Evolutionary conservation across 2,329 filamentous ascomycete species (phyloP), one percentile per base, ranked within the genome.

Genomic region (Aspergillus hortae): DNA sequence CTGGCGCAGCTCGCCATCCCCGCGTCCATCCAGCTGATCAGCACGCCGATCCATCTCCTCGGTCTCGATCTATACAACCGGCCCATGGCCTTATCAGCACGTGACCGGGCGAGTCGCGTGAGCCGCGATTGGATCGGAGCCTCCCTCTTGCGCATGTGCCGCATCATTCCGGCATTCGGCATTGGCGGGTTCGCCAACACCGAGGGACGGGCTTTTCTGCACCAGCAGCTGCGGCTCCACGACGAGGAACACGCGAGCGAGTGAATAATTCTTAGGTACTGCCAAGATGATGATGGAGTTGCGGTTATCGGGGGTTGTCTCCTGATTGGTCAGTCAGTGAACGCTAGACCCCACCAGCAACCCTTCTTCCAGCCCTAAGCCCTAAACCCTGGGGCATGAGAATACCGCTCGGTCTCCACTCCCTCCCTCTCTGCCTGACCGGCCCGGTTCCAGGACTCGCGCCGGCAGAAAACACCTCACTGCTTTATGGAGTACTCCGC

Each of bases 111-210:
- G 67, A 64, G 70, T 0, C 80, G 82, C 45, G 81, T 96, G 12
- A 76, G 81, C 54, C 78, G 81, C 58, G 90, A 94, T 66, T 95
- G 90, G 88, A 75, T 80, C 10, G 79, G 87, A 53, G 92, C 88
- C 66, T 82, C 84, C 9, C 68, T 82, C 21, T 89, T 90, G 12
- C 77, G 91, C 56, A 87, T 95, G 71, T 88, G 88, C 58, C 80
- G 91, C 53, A 95, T 95, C 61, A 80, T 95, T 14, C 91, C 90
- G 35, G 91, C 91, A 0, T 95, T 94, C 76, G 91, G 91, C 0
- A 80, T 95, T 6, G 91, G 91, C 1, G 90, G 90, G 0, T 89
- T 95, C 10, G 86, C 94, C 11, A 96, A 95, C 71, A 79, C 78
- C 4, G 67, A 69, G 44, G 64, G 65, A 1, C 55, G 65, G n/a